phyloP scores from a whole-genome alignment of 352 stramenopile species.

The Pythium folliculosum region DNA sequence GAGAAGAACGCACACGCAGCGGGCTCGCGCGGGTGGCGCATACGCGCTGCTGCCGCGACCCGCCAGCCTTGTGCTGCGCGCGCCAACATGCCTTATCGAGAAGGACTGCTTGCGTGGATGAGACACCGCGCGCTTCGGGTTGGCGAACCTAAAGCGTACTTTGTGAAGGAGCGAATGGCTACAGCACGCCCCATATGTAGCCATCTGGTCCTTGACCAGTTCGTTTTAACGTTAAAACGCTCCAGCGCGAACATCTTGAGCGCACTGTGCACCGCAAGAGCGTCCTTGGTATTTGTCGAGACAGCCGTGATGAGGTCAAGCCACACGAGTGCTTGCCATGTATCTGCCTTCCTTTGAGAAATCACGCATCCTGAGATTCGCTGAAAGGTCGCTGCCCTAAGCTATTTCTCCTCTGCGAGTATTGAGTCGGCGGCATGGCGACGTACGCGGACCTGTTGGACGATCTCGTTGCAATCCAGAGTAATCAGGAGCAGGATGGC shows the following conservation, averaged over 20 bases:
- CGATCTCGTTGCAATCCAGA: slow-evolving; percentile 41
- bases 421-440: slow-evolving; percentile 16
- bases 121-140: background rate
- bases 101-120: background rate
- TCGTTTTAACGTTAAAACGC: background rate
- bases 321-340: background rate
- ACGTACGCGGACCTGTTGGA: slow-evolving; percentile 45
- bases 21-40: background rate
- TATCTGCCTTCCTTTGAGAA: background rate
- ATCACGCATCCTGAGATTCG: background rate
- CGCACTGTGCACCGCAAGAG: background rate
- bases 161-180: background rate
- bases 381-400: slow-evolving; percentile 5
- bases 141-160: slow-evolving; percentile 18
- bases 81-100: background rate
- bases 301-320: background rate
- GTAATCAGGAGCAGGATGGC: background rate
- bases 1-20: slow-evolving; percentile 2
- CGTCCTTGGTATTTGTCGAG: too few species aligned
- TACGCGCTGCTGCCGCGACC: slow-evolving; percentile 4
- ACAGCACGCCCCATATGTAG: background rate
- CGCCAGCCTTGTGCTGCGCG: slow-evolving; percentile 10
- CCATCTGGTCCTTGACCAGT: background rate
- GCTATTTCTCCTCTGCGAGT: background rate
- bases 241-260: background rate